Conservation (phyloP, 164 flowering plant genomes). For the Hamamelis virginiana region DNA sequence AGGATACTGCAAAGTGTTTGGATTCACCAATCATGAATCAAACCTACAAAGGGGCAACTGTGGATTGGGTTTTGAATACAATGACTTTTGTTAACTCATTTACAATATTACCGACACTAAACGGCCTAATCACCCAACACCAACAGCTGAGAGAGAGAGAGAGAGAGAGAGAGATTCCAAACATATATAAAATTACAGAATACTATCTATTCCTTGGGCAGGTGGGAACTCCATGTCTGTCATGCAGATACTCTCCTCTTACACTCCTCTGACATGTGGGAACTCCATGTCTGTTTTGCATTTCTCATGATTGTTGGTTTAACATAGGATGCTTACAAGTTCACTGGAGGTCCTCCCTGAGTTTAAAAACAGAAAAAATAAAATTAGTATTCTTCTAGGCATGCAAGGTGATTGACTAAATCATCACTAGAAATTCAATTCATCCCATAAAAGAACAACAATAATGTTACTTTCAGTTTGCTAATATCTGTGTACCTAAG, state of each 20-base stretch:
- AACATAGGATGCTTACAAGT: conserved; percentile 28
- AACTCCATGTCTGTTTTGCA: not conserved
- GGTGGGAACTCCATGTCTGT: not conserved
- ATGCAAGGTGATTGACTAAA: not conserved
- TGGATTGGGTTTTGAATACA: not conserved
- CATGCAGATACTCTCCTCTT: not conserved
- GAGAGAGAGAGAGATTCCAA: not conserved
- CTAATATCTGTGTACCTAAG: too few relatives aligned
- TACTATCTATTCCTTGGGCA: not conserved
- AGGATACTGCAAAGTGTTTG: not conserved
- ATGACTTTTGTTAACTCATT: not conserved
- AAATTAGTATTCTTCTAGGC: not conserved
- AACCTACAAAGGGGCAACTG: not conserved
- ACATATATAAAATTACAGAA: not conserved
- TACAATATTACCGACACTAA: not conserved
- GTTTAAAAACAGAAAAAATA: not conserved
- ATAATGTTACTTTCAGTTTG: not conserved
- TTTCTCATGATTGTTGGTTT: not conserved
- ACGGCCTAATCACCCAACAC: not conserved
- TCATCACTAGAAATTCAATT: not conserved
- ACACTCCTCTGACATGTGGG: not conserved
- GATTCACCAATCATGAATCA: not conserved
- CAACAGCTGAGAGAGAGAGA: not conserved
- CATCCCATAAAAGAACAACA: not conserved
- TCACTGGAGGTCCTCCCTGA: conserved; percentile 61